Percentiles rank a stretch among this genome's conserved stretches.
phyloP scores from a whole-genome alignment of 2,329 filamentous ascomycete species.

The Monilinia laxa region DNA sequence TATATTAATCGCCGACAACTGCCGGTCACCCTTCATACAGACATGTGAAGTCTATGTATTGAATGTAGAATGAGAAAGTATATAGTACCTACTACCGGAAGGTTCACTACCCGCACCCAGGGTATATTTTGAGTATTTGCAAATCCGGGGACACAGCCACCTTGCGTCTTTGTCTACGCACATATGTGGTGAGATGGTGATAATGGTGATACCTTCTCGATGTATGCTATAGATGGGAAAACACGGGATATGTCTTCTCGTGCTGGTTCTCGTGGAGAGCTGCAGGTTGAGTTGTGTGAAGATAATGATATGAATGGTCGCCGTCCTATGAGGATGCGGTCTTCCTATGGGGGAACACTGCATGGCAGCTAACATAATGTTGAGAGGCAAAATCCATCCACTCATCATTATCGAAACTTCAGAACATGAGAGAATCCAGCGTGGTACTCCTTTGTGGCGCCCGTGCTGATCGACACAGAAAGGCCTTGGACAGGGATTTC shows the following conservation, averaged over 20 bases:
- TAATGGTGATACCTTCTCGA: slow-evolving; percentile 13
- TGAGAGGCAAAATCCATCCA: slow-evolving; percentile 17
- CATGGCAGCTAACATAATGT: slow-evolving; percentile 20
- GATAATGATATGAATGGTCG: slow-evolving; percentile 25
- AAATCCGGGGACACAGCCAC: slow-evolving; percentile 25
- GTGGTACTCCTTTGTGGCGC: slow-evolving; percentile 24
- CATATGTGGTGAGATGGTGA: slow-evolving; percentile 14
- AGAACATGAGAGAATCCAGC: slow-evolving; percentile 18
- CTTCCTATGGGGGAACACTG: slow-evolving; percentile 23
- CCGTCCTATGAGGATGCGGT: slow-evolving; percentile 23
- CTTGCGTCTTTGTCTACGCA: slow-evolving; percentile 12
- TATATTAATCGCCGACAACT: slow-evolving; percentile 27
- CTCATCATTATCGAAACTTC: slow-evolving; percentile 16
- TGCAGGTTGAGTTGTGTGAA: slow-evolving; percentile 22
- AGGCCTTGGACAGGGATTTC: slow-evolving; percentile 18
- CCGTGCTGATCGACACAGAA: slow-evolving; percentile 23
- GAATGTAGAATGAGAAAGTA: slow-evolving; percentile 16
- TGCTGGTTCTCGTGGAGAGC: slow-evolving; percentile 25
- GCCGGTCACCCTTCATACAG: slow-evolving; percentile 17
- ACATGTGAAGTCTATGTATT: slow-evolving; percentile 4
- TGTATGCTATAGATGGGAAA: slow-evolving; percentile 20
- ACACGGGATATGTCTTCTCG: slow-evolving; percentile 22
- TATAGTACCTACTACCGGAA: slow-evolving; percentile 24
- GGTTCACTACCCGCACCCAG: slow-evolving; percentile 13
- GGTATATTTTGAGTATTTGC: slow-evolving; percentile 13